Evolutionary conservation across 75 land plant genomes (phyloP), one percentile per base, ranked within the genome.

Genomic region (Larix kaempferi): DNA sequence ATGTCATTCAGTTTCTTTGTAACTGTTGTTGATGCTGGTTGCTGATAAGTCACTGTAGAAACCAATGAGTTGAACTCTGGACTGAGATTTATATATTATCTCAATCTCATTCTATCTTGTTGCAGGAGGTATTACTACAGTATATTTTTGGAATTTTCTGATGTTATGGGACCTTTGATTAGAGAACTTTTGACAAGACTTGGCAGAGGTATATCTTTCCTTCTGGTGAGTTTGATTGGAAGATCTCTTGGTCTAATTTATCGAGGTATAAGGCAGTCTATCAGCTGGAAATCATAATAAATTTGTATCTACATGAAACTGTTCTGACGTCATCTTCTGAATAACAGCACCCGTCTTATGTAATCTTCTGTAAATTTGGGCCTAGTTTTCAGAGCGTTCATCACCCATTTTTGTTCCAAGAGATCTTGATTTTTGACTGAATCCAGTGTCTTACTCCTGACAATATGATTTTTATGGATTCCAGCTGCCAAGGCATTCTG

Each of bases 101-200:
- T 74, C 56, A 67, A 14, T n/a, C 4, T 17, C 11, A 55, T 49
- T 22, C 33, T 77, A 72, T 67, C 76, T n/a, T 59, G 19, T 78
- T 88, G 79, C 95, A 96, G 99, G 99, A 92, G 93, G 80, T 96
- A 94, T 85, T 92, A 86, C 78, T 96, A 86, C 83, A 96, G 99
- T 74, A 84, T 96, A 63, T 89, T 86, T 61, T 84, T 96, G 73
- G 99, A 96, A 79, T 84, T 96, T 49, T 84, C 93, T 62, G 99
- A 96, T 74, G 82, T 96, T 71, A 69, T 83, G 27, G 90, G 90
- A 78, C 99, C 99, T 12, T 74, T 96, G 26, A 74, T 91, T 37
- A 89, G 82, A 79, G 81, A 78, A 14, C 54, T 90, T 61, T 57
- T 86, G 26, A 66, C 69, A 25, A 94, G 89, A 79, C 56, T 89